Base-by-base conservation (phyloP, 768 basidiomycete genomes). In the Hypholoma fasciculare region DNA sequence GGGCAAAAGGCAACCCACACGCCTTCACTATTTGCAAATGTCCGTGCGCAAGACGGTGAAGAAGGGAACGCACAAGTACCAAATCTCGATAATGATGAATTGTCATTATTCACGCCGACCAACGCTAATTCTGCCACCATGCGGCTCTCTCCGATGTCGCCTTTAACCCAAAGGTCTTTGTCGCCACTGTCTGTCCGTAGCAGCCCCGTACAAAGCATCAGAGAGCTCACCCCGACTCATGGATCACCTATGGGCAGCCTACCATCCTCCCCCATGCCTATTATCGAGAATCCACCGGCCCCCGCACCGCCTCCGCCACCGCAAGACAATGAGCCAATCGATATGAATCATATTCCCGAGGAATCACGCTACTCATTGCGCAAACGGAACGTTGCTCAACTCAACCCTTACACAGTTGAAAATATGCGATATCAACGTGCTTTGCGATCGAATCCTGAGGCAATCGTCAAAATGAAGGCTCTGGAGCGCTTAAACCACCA, bases 321-420 rank as follows among this genome's bases (percentile, higher is more conserved):
- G 13, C 57, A 23, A 43, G 49, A 36, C 26, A 19, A 58, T 26
- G 54, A 52, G 8, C 27, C 48, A n/a, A 43, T 48, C 13, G 23
- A 50, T n/a, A 16, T 58, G 34, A 52, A 54, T 4, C 51, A 17
- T 14, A 43, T 34, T 38, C 44, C 47, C 30, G 52, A 57, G 58
- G 63, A 61, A 34, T 55, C 63, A 26, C 75, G 85, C 34, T 88
- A 89, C 66, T 71, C 82, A 0, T 72, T 90, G 38, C 84, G 89
- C 37, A 63, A 66, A 47, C 82, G 90, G 19, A 72, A 79, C 34
- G 69, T 78, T 38, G 74, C 78, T 17, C 90, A 92, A 65, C 59
- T 85, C 14, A 78, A 82, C 12, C 90, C 90, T 1, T 92, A 86
- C 63, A 77, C 75, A 11, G 78, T 78, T 36, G 89, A 91, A 57